These are phyloP conservation scores for Ascochyta clinopodiicola DNA, from an alignment of 2,329 filamentous ascomycete species.

Conservation along the genomic window DNA sequence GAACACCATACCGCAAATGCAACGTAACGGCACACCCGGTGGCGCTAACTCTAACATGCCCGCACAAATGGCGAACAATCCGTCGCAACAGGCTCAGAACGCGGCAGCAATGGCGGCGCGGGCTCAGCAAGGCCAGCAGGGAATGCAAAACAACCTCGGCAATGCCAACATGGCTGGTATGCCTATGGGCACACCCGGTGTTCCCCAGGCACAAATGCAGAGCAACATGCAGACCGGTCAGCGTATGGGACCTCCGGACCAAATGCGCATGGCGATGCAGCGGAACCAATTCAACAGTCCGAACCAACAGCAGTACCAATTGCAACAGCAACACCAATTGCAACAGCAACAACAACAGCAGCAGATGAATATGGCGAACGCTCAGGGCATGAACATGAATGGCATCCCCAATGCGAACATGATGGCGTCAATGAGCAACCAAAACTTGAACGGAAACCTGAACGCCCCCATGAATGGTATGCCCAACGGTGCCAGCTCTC, in stretches of 20 bases:
- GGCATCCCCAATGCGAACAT: conserved; percentile 46
- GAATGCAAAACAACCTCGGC: conserved; percentile 56
- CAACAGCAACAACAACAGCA: conserved; percentile 46
- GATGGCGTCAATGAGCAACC: conserved; percentile 41
- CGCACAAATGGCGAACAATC: conserved; percentile 38
- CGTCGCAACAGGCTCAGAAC: conserved; percentile 40
- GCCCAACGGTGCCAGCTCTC: conserved; percentile 43
- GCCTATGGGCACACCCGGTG: conserved; percentile 63
- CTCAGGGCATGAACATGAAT: conserved; percentile 42
- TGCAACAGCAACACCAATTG: conserved; percentile 40
- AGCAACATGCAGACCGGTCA: conserved; percentile 63
- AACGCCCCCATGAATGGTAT: conserved; percentile 45
- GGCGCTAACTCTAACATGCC: conserved; percentile 33
- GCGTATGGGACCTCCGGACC: conserved; percentile 59
- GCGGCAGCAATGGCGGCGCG: conserved; percentile 43
- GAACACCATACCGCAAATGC: conserved; percentile 50
- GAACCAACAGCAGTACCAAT: conserved; percentile 46
- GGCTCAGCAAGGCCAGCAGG: conserved; percentile 48
- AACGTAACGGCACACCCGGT: conserved; percentile 51
- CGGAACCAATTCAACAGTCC: conserved; percentile 40
- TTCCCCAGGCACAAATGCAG: conserved; percentile 75
- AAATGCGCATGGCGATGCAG: conserved; percentile 50
- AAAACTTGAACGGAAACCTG: conserved; percentile 45
- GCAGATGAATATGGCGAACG: conserved; percentile 46
- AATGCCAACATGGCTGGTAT: conserved; percentile 58